Evolutionary conservation across 805 yeast genomes (phyloP).

Genomic region (Yarrowia sp.): DNA sequence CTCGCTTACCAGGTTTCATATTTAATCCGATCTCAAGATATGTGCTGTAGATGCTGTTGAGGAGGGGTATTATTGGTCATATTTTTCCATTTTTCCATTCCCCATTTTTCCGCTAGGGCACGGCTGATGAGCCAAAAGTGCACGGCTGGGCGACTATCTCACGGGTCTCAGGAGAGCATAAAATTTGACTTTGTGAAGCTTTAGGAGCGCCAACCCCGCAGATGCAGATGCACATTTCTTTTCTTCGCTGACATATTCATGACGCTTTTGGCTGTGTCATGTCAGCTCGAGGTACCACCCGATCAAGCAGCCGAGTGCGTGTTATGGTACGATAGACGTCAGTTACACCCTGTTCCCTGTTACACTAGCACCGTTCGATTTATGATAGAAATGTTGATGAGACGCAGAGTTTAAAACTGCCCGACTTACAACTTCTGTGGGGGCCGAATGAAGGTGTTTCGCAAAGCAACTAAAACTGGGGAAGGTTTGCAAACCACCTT

Average conservation of each 20-base stretch:
- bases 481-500: neutral
- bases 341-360: too few species aligned
- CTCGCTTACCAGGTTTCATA: neutral
- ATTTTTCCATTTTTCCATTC: too few species aligned
- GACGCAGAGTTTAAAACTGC: too few species aligned
- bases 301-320: too few species aligned
- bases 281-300: too few species aligned
- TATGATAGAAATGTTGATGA: too few species aligned
- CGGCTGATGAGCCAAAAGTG: neutral
- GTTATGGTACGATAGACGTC: too few species aligned
- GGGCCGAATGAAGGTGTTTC: neutral
- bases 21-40: slow-evolving; percentile 3
- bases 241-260: neutral
- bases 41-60: too few species aligned
- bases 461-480: neutral
- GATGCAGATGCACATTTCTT: neutral
- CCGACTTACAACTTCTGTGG: neutral
- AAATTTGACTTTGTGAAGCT: neutral
- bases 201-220: neutral
- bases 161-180: slow-evolving; percentile 1
- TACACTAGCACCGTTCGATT: too few species aligned
- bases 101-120: neutral
- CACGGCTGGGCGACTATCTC: neutral
- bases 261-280: too few species aligned
- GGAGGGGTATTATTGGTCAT: too few species aligned